phyloP scores from a whole-genome alignment of 139 green algal species.

The Chlorella sp. region DNA sequence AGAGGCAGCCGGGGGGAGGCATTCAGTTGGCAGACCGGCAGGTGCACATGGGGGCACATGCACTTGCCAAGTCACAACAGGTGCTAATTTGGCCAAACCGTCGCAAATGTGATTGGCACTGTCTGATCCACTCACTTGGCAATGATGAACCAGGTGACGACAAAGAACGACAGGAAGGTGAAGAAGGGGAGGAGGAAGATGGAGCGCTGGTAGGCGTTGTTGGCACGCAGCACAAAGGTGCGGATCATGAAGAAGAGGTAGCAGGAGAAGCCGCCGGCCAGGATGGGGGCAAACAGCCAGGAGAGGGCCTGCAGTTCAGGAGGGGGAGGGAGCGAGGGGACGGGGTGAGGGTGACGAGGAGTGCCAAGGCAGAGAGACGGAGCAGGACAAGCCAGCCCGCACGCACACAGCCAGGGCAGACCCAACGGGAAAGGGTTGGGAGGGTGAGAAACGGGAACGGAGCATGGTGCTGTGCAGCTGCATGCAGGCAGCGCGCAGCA shows the following conservation, averaged over 20 bases:
- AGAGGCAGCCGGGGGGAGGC: too few species aligned
- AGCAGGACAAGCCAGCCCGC: too few species aligned
- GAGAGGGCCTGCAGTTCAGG: conserved; percentile 41
- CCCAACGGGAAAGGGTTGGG: too few species aligned
- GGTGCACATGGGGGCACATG: too few species aligned
- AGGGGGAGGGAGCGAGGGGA: not conserved
- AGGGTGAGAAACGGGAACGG: not conserved
- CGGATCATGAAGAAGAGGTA: conserved; percentile 19
- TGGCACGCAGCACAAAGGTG: conserved; percentile 8
- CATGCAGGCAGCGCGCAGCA: too few species aligned
- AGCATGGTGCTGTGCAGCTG: not conserved
- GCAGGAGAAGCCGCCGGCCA: conserved; percentile 18
- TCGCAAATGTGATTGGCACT: too few species aligned
- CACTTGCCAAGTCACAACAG: too few species aligned
- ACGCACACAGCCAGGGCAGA: too few species aligned
- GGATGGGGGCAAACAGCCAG: conserved; percentile 60
- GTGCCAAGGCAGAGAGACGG: too few species aligned
- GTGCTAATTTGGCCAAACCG: too few species aligned
- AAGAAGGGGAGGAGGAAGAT: conserved; percentile 32
- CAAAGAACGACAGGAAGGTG: conserved; percentile 48
- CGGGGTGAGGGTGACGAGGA: not conserved
- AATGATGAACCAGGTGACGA: conserved; percentile 73
- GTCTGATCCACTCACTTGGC: conserved; percentile 49
- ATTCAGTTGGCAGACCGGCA: too few species aligned
- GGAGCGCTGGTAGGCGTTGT: conserved; percentile 32